Evolutionary conservation across 805 yeast species (phyloP), one percentile per base, ranked within the genome.

Genomic region (Komagataella kurtzmanii): DNA sequence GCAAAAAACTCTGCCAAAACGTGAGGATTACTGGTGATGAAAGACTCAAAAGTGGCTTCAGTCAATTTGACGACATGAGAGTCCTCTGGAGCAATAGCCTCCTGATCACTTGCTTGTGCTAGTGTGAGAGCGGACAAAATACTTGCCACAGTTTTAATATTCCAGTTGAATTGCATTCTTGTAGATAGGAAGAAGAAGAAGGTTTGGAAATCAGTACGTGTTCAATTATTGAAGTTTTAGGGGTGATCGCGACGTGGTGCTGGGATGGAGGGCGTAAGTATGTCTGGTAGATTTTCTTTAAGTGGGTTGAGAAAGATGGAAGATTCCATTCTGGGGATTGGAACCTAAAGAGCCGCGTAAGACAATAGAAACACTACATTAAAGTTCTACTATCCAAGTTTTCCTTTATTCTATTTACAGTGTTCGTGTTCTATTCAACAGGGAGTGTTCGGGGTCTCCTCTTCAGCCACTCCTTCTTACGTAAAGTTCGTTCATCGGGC

Each of bases 1-100:
- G 96, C 96, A 66, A 83, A 88, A 69, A 88, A 88, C 69, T 88
- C 95, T 18, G 91, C 85, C 55, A 88, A 70, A 19, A 88, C 95
- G 58, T 90, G 74, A 43, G 88, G 85, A 71, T 90, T 85, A 52
- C 75, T 79, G 49, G 71, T 68, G 56, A 91, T 68, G 67, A 86
- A 88, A 14, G 73, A 66, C 53, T 77, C 76, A 65, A 87, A 91
- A 54, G 76, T 76, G 44, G 75, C 81, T 18, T 81, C 69, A 44
- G 85, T 78, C 57, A 91, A 77, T 65, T 85, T 81, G 58, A 88
- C 88, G 49, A 91, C 98, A 40, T 90, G 93, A 47, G 96, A 85
- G 63, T 85, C 88, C 54, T 82, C 83, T 55, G 85, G 82, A 43
- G 95, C 95, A 54, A 76, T 66, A 49, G 95, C 95, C 10, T 76